Base-by-base conservation (phyloP, 805 yeast genomes). In the Tetrapisispora pingtungensis region DNA sequence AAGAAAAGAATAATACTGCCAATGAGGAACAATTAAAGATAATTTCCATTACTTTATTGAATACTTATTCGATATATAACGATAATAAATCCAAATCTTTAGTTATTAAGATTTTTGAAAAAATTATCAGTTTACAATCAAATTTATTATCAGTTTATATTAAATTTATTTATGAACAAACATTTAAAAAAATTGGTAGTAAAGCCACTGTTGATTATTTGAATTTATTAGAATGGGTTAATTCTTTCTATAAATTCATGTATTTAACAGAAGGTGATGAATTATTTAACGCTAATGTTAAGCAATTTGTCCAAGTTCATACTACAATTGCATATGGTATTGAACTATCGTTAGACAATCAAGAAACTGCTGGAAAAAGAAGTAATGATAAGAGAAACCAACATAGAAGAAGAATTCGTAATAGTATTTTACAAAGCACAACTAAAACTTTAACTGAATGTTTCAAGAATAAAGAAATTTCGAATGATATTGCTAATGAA, bases 171-270 rank as follows among this genome's bases (percentile, higher is more conserved):
- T 44, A 59, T 19, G 57, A 58, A 10, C 51, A 60, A 17, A 55
- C 57, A 7, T 55, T 70, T 7, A 48, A 54, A 2, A 56, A 52
- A 18, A 61, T 63, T 2, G 63, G 61, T 27, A 53, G 70, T n/a
- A 67, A 73, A 46, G 83, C 90, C 1, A 58, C 73, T 5, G 66
- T 75, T 2, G 85, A 78, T 58, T 66, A 79, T 47, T 57, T 78
- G 49, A 71, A 80, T 26, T 60, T 83, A 22, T 64, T 83, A 34
- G 68, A 70, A 15, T 83, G 89, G 88, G 61, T 69, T 38, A 68
- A 71, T 41, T 57, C 58, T 40, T 54, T 75, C 58, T 36, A 65
- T 4, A 52, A 49, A 22, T 48, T 58, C 36, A 15, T 45, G 41
- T 37, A 27, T 28, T 26, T 28, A 10, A 45, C 54, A 18, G 45